Evolutionary conservation across 2,329 filamentous ascomycete genomes (phyloP).

Genomic region (Didymella arachidicola): DNA sequence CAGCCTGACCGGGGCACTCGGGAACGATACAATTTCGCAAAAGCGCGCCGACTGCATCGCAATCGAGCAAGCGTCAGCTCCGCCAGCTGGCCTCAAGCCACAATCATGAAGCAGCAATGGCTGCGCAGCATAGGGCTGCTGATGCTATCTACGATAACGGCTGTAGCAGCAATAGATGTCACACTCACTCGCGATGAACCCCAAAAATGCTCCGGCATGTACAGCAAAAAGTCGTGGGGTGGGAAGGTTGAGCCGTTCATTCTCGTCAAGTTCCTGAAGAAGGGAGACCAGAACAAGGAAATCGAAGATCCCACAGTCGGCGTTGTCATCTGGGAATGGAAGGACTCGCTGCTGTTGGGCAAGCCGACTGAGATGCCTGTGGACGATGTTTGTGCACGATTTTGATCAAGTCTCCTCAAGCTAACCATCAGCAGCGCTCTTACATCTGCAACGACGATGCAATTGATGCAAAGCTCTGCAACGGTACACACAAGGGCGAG

Average conservation of each 20-base stretch:
- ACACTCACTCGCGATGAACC: constrained; percentile 64
- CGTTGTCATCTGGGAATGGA: constrained; percentile 93
- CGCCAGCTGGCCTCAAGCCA: constrained; percentile 44
- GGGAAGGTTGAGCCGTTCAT: constrained; percentile 90
- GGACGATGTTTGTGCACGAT: constrained; percentile 34
- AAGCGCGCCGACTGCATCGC: background rate
- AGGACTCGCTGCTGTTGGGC: constrained; percentile 81
- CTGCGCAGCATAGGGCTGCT: constrained; percentile 44
- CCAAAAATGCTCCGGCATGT: constrained; percentile 93
- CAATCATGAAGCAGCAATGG: constrained; percentile 33
- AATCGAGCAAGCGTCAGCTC: constrained; percentile 25
- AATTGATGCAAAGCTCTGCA: constrained; percentile 75
- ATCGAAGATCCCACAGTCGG: constrained; percentile 78
- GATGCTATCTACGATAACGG: constrained; percentile 43
- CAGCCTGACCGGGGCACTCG: background rate
- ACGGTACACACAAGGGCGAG: constrained; percentile 77
- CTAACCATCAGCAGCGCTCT: constrained; percentile 59
- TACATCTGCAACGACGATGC: constrained; percentile 79
- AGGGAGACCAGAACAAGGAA: constrained; percentile 59
- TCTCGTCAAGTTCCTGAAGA: constrained; percentile 76
- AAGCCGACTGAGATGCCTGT: constrained; percentile 56
- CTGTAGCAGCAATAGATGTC: constrained; percentile 49
- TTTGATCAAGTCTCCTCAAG: background rate
- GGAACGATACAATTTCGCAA: background rate
- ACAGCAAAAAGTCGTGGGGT: constrained; percentile 87